These are phyloP conservation scores for Trametes punicea DNA, from an alignment of 768 basidiomycete genomes.

Conservation along the genomic window DNA sequence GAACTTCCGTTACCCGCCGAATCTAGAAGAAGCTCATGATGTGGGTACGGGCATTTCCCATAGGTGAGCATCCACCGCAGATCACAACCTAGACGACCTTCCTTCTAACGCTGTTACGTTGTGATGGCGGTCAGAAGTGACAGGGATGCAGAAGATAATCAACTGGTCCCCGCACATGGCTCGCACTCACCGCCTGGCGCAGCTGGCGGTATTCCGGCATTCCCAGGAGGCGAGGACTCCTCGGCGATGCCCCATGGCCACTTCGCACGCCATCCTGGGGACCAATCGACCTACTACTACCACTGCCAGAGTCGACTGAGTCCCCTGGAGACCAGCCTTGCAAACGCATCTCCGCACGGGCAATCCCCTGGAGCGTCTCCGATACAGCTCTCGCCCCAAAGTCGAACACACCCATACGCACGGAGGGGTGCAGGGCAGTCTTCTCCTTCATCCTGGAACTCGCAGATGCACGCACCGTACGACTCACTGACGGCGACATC, in stretches of 20 bases:
- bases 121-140: conserved; percentile 20
- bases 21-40: conserved; percentile 57
- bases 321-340: conserved; percentile 8
- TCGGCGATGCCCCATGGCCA: conserved; percentile 21
- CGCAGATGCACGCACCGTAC: conserved; percentile 4
- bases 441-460: conserved; percentile 10
- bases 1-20: conserved; percentile 81
- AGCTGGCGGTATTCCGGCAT: conserved; percentile 4
- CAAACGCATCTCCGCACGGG: conserved; percentile 1
- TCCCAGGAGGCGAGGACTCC: conserved; percentile 22
- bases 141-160: conserved; percentile 26
- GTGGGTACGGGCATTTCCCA: conserved; percentile 56
- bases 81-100: conserved; percentile 2
- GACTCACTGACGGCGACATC: conserved; percentile 5
- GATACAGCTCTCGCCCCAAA: conserved; percentile 4
- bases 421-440: conserved; percentile 8
- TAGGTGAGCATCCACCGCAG: conserved; percentile 44
- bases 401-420: conserved; percentile 14
- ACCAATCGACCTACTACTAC: conserved; percentile 15
- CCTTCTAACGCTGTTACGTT: conserved; percentile 14
- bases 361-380: conserved; percentile 7
- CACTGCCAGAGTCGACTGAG: conserved; percentile 9
- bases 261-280: conserved; percentile 18
- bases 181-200: conserved; percentile 8
- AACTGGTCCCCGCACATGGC: conserved; percentile 6